Conservation (phyloP, 257 asterid species). For the Paulownia fortunei region DNA sequence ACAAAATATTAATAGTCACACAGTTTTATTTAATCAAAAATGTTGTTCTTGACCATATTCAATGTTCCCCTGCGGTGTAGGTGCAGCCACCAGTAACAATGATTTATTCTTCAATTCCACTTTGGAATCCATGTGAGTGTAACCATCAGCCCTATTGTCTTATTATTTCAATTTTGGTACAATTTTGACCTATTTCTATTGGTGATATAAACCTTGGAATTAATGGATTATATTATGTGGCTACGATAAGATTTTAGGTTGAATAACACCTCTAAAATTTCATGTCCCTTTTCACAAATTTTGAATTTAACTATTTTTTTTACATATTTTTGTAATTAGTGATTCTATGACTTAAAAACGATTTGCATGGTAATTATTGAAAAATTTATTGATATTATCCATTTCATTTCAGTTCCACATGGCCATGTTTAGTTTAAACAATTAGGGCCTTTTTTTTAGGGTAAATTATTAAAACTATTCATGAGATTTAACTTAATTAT, state of each 20-base stretch:
- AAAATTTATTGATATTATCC: too few relatives aligned
- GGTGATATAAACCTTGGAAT: not conserved
- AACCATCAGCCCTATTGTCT: not conserved
- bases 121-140: constrained; percentile 23
- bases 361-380: too few relatives aligned
- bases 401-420: too few relatives aligned
- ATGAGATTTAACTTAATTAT: too few relatives aligned
- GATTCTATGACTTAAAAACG: too few relatives aligned
- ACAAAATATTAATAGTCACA: not conserved
- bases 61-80: constrained; percentile 19
- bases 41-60: constrained; percentile 12
- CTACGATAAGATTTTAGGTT: not conserved
- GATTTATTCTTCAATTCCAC: constrained; percentile 20
- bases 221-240: not conserved
- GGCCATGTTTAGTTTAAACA: too few relatives aligned
- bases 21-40: not conserved
- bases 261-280: too few relatives aligned
- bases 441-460: too few relatives aligned
- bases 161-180: not conserved
- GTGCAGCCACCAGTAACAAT: constrained; percentile 5
- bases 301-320: too few relatives aligned
- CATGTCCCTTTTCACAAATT: too few relatives aligned
- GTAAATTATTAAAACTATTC: too few relatives aligned
- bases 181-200: not conserved
- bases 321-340: too few relatives aligned